Percentiles rank a stretch among this genome's conserved stretches.
Evolutionary conservation across 2,329 filamentous ascomycete species (phyloP).

Genomic region (Colletotrichum siamense): DNA sequence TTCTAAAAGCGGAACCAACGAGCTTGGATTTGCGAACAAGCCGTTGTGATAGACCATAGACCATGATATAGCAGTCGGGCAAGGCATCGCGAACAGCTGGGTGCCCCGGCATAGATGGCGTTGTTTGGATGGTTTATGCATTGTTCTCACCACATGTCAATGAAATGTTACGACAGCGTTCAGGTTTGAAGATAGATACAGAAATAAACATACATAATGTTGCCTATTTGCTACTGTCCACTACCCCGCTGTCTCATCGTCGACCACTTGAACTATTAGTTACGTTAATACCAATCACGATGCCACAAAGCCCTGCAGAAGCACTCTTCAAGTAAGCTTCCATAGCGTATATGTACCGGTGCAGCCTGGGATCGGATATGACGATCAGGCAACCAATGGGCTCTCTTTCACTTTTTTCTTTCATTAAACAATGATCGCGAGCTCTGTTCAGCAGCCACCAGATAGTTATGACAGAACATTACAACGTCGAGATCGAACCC

Average conservation of each 20-base stretch:
- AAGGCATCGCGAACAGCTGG: neutral
- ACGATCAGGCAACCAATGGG: no score
- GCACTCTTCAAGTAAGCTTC: no score
- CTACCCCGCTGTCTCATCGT: neutral
- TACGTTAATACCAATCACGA: no score
- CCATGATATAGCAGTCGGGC: neutral
- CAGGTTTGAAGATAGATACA: neutral
- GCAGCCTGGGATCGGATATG: no score
- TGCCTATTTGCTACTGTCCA: neutral
- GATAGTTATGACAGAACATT: no score
- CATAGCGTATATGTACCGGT: no score
- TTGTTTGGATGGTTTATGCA: neutral
- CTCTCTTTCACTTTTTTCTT: no score
- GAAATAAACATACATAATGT: neutral
- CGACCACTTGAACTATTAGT: no score
- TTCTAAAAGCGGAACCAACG: slow-evolving; percentile 29
- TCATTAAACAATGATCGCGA: no score
- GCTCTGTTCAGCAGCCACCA: no score
- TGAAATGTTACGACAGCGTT: neutral
- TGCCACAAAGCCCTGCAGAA: no score
- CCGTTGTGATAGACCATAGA: neutral
- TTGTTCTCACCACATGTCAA: neutral
- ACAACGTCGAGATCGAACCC: no score
- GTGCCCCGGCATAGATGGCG: neutral
- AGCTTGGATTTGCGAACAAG: slow-evolving; percentile 47